A percentile compares a stretch with the other conserved stretches of the same genome.
phyloP scores from a whole-genome alignment of 2,329 filamentous ascomycete genomes.

The Scedosporium dehoogii region DNA sequence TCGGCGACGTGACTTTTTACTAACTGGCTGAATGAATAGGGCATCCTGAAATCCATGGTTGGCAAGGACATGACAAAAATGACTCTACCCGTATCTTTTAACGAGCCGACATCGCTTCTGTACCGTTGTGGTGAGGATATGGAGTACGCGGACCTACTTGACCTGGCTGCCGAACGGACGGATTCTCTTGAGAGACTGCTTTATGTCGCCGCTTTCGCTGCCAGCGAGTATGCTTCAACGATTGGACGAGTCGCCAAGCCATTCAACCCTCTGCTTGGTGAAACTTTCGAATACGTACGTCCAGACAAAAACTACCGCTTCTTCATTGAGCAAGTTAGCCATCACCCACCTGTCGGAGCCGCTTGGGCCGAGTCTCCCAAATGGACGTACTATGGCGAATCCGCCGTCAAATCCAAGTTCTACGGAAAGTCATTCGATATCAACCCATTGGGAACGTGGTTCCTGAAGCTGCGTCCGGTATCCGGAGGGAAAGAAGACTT shows the following conservation, averaged over 20 bases:
- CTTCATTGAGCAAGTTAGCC: slow-evolving; percentile 96
- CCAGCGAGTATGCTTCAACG: slow-evolving; percentile 92
- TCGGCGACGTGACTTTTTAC: not conserved
- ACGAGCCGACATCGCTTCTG: slow-evolving; percentile 90
- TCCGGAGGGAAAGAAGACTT: slow-evolving; percentile 71
- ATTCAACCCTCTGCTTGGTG: slow-evolving; percentile 91
- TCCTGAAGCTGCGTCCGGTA: slow-evolving; percentile 70
- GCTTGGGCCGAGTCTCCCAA: slow-evolving; percentile 85
- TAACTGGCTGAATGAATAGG: slow-evolving; percentile 38
- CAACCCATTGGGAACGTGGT: slow-evolving; percentile 95
- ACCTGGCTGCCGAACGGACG: slow-evolving; percentile 72
- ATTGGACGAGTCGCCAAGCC: slow-evolving; percentile 96
- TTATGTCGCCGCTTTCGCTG: slow-evolving; percentile 91
- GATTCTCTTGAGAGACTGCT: slow-evolving; percentile 89
- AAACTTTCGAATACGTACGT: slow-evolving; percentile 92
- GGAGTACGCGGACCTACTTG: slow-evolving; percentile 91
- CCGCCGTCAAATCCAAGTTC: slow-evolving; percentile 90
- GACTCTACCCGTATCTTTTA: slow-evolving; percentile 96
- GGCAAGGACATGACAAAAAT: slow-evolving; percentile 99
- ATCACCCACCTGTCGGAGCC: slow-evolving; percentile 90
- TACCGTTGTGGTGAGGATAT: slow-evolving; percentile 96
- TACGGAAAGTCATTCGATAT: slow-evolving; percentile 97
- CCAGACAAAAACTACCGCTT: slow-evolving; percentile 97
- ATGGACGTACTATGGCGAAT: slow-evolving; percentile 98
- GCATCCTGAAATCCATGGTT: slow-evolving; percentile 98